These are phyloP conservation scores for Desmodesmus armatus DNA, from an alignment of 139 green algal species.

Conservation along the genomic window DNA sequence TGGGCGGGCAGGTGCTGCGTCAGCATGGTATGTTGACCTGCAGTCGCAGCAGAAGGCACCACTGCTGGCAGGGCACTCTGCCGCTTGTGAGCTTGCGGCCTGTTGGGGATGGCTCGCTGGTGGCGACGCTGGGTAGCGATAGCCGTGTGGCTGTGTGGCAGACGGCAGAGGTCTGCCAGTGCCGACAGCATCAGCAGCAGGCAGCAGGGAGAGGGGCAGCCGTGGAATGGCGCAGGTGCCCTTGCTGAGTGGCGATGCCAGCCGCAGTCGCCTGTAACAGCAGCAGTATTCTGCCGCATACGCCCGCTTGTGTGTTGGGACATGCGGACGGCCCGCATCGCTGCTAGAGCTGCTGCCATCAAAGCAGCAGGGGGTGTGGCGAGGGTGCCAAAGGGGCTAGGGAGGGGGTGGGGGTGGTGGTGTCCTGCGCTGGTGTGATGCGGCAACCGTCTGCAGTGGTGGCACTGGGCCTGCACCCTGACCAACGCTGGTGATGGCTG, in stretches of 20 bases:
- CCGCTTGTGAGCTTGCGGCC: background rate
- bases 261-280: too few relatives aligned
- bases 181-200: background rate
- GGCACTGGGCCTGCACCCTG: background rate
- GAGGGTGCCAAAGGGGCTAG: too few relatives aligned
- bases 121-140: conserved; percentile 48
- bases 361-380: too few relatives aligned
- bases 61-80: conserved; percentile 37
- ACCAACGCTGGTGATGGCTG: conserved; percentile 31
- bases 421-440: conserved; percentile 32
- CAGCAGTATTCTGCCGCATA: background rate
- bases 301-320: too few relatives aligned
- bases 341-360: background rate
- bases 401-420: background rate
- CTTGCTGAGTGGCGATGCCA: too few relatives aligned
- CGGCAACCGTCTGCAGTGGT: conserved; percentile 7
- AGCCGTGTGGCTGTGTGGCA: conserved; percentile 54
- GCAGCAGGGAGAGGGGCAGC: background rate
- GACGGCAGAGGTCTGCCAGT: too few relatives aligned
- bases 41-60: conserved; percentile 13
- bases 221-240: too few relatives aligned
- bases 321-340: background rate
- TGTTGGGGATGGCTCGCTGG: background rate
- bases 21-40: conserved; percentile 51
- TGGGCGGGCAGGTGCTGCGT: background rate